Base-by-base conservation (phyloP, 768 basidiomycete species). In the Obba rivulosa region DNA sequence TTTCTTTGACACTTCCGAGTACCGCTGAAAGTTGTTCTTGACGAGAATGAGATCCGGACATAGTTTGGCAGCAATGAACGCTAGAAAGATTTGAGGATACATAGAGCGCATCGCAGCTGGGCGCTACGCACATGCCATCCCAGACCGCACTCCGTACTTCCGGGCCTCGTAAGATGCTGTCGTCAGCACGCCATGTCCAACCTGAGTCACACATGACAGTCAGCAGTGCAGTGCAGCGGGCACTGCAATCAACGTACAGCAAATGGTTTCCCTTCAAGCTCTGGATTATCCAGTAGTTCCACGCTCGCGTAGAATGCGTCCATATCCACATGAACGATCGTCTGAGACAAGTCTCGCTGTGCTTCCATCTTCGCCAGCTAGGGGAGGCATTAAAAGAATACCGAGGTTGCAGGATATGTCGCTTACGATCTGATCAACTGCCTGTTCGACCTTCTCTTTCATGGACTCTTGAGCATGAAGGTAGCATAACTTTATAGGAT, bases 151-250 rank as follows among this genome's bases (percentile, higher is more conserved):
- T 2, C 92, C 93, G 56, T 76, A 92, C 62, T 87, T 92, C 39
- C 93, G 76, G 5, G 93, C 93, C 60, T 92, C 92, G 49, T 96
- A 96, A 23, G 91, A 88, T 9, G 93, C 92, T 0, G 95, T 97
- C 10, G 78, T 81, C 13, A 96, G 67, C 5, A 98, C 86, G 4
- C 92, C 92, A 36, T 76, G 71, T 37, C 91, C 91, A 16, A 95
- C 93, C 74, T 72, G 64, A 43, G 31, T 36, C 8, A 42, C 16
- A 49, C 7, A 11, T 23, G 17, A 36, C 28, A 4, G 37, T 24
- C n/a, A 24, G 36, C 16, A 10, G 17, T 17, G 39, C 13, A 23
- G 3, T 17, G 13, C 36, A 2, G 37, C 24, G 23, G 28, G 10
- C 7, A 18, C 22, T 25, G 21, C 25, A 21, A 2, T 1, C 13